These are phyloP conservation scores for Alnus rubra DNA, from an alignment of 306 rosid species.

Conservation along the genomic window DNA sequence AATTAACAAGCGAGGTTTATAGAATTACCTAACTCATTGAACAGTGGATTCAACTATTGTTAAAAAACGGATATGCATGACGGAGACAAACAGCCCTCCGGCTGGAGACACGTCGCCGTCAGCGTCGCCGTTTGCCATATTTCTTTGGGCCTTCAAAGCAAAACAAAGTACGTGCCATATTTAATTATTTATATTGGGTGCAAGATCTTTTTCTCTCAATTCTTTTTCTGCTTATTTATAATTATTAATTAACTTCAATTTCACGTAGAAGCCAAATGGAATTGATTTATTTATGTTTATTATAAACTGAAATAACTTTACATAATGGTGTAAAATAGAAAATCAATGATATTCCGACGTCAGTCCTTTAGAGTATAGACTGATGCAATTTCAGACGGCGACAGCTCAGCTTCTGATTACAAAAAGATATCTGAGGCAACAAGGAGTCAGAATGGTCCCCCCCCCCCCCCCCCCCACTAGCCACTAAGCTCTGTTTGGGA, in stretches of 20 bases:
- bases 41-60: background rate
- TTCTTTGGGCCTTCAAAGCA: background rate
- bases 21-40: background rate
- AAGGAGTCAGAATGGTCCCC: background rate
- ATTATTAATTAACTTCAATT: background rate
- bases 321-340: no score
- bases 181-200: background rate
- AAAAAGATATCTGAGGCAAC: background rate
- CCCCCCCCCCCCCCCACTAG: background rate
- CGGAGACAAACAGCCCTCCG: background rate
- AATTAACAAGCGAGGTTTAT: background rate
- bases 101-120: background rate
- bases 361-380: background rate
- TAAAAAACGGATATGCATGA: background rate
- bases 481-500: no score
- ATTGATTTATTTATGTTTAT: no score
- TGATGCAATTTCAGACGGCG: background rate
- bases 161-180: background rate
- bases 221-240: background rate
- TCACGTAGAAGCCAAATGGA: no score
- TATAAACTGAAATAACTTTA: no score
- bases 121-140: background rate
- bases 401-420: background rate
- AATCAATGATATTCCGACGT: background rate
- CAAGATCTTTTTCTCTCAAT: background rate